Evolutionary conservation across 139 green algal genomes (phyloP), one percentile per base, ranked within the genome.

Genomic region (Eudorina sp.): DNA sequence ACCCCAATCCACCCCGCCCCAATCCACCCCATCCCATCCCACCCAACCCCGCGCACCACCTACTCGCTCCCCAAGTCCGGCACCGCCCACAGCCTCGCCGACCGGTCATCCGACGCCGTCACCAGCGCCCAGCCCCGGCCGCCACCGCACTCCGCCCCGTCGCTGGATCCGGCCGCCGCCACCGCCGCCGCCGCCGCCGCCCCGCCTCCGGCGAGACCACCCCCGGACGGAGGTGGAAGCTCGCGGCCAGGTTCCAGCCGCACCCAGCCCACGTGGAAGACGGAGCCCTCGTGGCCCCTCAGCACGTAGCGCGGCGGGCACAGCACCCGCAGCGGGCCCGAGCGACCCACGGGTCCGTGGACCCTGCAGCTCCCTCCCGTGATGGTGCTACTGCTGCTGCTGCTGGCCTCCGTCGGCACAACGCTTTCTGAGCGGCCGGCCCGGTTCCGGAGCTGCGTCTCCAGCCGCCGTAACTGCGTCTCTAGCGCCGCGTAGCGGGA

Each of bases 91-190:
- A 90, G 21, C 23, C 86, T 21, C 7, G 76, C 77, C 36, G 86
- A 90, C 0, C 86, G 77, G 36, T 90, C 86, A 64, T 90, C 86
- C 0, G 86, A 80, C 4, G 76, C 72, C 3, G 86, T 87, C 36
- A 66, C 58, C 11, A 90, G 77, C 64, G 38, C 11, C 72, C 72
- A 80, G 69, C 69, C 36, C 36, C 69, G n/a, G 4, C 69, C 69
- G n/a, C 64, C 19, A 31, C 64, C 31, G 6, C 4, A n/a, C 69
- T 14, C 38, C 69, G 9, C 1, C 13, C 13, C 51, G 13, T 13
- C 51, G 51, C 51, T 16, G 13, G 16, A 75, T 46, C 66, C 66
- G 25, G 66, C 19, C 66, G 66, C 7, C 31, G 31, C 34, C 66
- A 14, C 66, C n/a, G 66, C 66, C 34, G 19, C 38, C 38, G 46